Conservation (phyloP, 768 basidiomycete genomes). For the Hemileccinum rubropunctum region DNA sequence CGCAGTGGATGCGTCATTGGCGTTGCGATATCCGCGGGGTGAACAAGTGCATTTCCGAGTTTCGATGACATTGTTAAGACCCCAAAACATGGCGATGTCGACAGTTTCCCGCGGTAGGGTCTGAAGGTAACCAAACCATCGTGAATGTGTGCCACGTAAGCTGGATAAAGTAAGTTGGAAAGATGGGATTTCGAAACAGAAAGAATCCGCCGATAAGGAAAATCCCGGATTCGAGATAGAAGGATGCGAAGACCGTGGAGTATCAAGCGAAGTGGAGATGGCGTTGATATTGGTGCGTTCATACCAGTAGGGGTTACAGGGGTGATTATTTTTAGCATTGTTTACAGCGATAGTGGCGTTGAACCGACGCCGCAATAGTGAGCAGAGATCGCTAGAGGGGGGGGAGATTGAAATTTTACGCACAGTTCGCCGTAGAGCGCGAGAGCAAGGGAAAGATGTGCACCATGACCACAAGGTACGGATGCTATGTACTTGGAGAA, state of each 20-base stretch:
- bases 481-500: conserved; percentile 42
- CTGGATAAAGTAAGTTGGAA: no score
- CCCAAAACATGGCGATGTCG: conserved; percentile 66
- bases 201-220: conserved; percentile 17
- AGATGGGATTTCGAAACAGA: no score
- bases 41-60: conserved; percentile 16
- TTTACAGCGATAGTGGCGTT: no score
- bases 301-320: no score
- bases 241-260: no score
- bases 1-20: not conserved
- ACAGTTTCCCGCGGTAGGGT: conserved; percentile 53
- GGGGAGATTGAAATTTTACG: no score
- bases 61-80: conserved; percentile 21
- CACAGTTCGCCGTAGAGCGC: conserved; percentile 68
- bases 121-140: conserved; percentile 66
- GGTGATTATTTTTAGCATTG: conserved; percentile 21
- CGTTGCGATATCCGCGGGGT: conserved; percentile 11
- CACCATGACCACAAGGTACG: conserved; percentile 53
- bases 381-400: not conserved
- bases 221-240: conserved; percentile 30
- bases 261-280: no score
- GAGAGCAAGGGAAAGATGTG: conserved; percentile 58
- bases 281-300: no score
- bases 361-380: no score
- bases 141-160: conserved; percentile 45